Percentiles rank a stretch among this genome's conserved stretches.
Conservation (phyloP, 2,329 filamentous ascomycete species). For the Teratosphaeria epicoccoides region DNA sequence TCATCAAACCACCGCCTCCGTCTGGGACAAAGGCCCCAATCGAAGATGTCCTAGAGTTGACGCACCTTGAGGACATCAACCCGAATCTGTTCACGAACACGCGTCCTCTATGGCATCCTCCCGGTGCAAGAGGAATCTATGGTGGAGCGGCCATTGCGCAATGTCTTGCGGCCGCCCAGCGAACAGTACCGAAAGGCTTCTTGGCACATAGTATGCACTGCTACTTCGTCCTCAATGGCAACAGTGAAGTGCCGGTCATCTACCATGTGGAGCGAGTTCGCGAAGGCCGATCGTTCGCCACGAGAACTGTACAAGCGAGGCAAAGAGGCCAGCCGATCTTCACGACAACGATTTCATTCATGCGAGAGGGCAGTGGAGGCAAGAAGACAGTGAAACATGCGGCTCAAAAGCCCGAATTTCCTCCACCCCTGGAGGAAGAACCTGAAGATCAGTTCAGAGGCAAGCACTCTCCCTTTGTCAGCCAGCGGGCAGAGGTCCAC, state of each 20-base stretch:
- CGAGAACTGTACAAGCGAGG: constrained; percentile 87
- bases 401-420: constrained; percentile 39
- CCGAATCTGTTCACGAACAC: constrained; percentile 93
- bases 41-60: constrained; percentile 82
- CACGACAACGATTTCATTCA: constrained; percentile 88
- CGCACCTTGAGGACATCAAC: constrained; percentile 63
- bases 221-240: constrained; percentile 92
- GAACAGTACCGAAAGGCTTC: constrained; percentile 72
- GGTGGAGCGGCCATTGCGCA: constrained; percentile 91
- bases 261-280: constrained; percentile 93
- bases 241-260: constrained; percentile 71
- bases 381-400: constrained; percentile 55
- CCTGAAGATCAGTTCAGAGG: constrained; percentile 22
- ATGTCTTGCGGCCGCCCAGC: constrained; percentile 75
- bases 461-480: constrained; percentile 45
- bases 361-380: constrained; percentile 51
- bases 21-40: constrained; percentile 67
- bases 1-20: constrained; percentile 64
- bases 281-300: constrained; percentile 80
- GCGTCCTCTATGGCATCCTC: constrained; percentile 81
- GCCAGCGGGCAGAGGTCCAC: constrained; percentile 44
- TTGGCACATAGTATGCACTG: constrained; percentile 94
- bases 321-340: constrained; percentile 87
- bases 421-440: constrained; percentile 29
- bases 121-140: constrained; percentile 84